Evolutionary conservation across 2,329 filamentous ascomycete genomes (phyloP).

Genomic region (Cryoendolithus antarcticus): DNA sequence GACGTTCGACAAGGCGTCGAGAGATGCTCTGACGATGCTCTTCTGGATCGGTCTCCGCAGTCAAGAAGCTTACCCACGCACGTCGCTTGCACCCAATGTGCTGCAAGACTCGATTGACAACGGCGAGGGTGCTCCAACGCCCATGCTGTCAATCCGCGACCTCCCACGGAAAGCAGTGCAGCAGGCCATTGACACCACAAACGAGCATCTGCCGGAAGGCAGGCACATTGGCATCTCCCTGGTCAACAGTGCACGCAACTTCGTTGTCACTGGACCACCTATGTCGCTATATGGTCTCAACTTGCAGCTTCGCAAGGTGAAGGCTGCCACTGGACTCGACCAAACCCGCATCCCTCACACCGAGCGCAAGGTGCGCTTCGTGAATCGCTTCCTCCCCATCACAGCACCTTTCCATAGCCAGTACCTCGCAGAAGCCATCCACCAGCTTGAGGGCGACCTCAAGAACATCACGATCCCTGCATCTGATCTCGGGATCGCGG

Average conservation of each 20-base stretch:
- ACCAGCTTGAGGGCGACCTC: slow-evolving; percentile 75
- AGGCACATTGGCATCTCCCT: slow-evolving; percentile 91
- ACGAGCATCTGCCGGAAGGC: slow-evolving; percentile 85
- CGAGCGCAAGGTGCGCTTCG: slow-evolving; percentile 90
- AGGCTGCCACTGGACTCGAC: slow-evolving; percentile 92
- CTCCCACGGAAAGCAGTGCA: slow-evolving; percentile 79
- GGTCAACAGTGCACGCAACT: slow-evolving; percentile 91
- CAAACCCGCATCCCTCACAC: slow-evolving; percentile 91
- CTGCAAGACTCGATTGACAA: slow-evolving; percentile 88
- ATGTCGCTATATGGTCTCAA: slow-evolving; percentile 95
- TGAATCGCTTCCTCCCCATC: slow-evolving; percentile 93
- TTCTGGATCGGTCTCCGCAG: slow-evolving; percentile 98
- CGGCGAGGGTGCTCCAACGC: slow-evolving; percentile 85
- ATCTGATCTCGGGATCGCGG: slow-evolving; percentile 63
- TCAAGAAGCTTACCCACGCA: slow-evolving; percentile 92
- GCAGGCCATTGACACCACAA: slow-evolving; percentile 92
- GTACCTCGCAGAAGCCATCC: slow-evolving; percentile 71
- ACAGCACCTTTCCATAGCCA: slow-evolving; percentile 97
- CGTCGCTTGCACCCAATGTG: slow-evolving; percentile 80
- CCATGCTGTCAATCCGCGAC: slow-evolving; percentile 96
- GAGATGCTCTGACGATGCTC: slow-evolving; percentile 74
- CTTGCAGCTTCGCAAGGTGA: slow-evolving; percentile 86
- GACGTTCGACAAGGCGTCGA: slow-evolving; percentile 68
- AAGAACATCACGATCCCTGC: slow-evolving; percentile 67
- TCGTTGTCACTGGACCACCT: slow-evolving; percentile 91